These are phyloP conservation scores for Musa balbisiana DNA, from an alignment of 202 grass and related monocot species.

Conservation along the genomic window DNA sequence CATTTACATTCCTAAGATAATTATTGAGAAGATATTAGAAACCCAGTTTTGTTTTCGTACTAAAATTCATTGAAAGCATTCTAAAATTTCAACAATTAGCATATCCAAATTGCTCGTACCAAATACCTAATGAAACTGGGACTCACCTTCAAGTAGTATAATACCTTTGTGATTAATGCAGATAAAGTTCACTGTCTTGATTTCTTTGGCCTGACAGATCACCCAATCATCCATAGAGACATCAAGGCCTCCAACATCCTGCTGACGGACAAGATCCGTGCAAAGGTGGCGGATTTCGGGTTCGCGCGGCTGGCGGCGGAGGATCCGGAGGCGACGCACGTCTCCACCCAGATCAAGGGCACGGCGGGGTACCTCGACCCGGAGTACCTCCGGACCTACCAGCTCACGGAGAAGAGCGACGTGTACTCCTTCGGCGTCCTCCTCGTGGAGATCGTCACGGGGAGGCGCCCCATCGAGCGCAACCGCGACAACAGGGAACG, in stretches of 20 bases:
- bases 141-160: constrained; percentile 10
- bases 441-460: constrained; percentile 84
- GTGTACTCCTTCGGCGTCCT: constrained; percentile 97
- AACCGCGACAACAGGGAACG: constrained; percentile 33
- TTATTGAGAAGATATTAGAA: no score
- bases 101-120: not conserved
- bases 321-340: constrained; percentile 57
- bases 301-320: constrained; percentile 55
- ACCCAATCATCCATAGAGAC: constrained; percentile 87
- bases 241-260: constrained; percentile 94
- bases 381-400: constrained; percentile 73
- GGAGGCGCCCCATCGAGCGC: constrained; percentile 69
- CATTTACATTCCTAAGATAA: no score
- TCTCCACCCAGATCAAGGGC: constrained; percentile 87
- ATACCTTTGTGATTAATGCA: not conserved
- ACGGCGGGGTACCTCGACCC: constrained; percentile 93
- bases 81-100: not conserved
- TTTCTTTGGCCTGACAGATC: constrained; percentile 34
- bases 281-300: constrained; percentile 83
- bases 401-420: constrained; percentile 85
- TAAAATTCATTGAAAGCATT: no score
- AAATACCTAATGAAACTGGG: not conserved
- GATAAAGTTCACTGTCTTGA: not conserved
- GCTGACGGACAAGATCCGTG: constrained; percentile 55
- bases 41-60: no score